These are phyloP conservation scores for Verticillium dahliae DNA, from an alignment of 2,329 filamentous ascomycete genomes.

Conservation along the genomic window DNA sequence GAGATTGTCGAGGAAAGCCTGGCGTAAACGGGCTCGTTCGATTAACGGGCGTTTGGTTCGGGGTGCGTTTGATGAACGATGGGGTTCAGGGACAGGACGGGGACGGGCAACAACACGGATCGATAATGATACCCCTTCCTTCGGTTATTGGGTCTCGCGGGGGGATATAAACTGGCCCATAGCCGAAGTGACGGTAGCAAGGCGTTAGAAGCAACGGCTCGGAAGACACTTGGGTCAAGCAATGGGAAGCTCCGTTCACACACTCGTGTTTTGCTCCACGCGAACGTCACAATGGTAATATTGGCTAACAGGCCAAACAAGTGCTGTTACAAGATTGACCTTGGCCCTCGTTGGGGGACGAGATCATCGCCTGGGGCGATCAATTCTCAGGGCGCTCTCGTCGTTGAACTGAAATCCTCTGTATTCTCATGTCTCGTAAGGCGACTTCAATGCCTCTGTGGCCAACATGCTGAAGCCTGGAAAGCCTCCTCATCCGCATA, in stretches of 20 bases:
- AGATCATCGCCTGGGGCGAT: background rate
- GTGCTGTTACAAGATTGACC: no score
- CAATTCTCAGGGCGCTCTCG: background rate
- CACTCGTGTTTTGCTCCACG: background rate
- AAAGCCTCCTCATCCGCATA: background rate
- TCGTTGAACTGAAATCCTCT: background rate
- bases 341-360: background rate
- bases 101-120: background rate
- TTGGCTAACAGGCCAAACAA: no score
- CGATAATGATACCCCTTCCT: background rate
- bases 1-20: slow-evolving; percentile 9
- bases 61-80: background rate
- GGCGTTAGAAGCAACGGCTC: background rate
- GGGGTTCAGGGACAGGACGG: background rate
- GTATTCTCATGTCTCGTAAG: background rate
- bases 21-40: background rate
- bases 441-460: background rate
- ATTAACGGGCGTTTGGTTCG: background rate
- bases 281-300: background rate
- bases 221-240: background rate
- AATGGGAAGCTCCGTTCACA: background rate
- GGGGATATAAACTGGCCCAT: background rate
- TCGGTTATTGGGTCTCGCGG: background rate
- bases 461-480: background rate
- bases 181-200: background rate